These are phyloP conservation scores for Aspergillus incahuasiensis DNA, from an alignment of 495 filamentous ascomycete species.

Conservation along the genomic window DNA sequence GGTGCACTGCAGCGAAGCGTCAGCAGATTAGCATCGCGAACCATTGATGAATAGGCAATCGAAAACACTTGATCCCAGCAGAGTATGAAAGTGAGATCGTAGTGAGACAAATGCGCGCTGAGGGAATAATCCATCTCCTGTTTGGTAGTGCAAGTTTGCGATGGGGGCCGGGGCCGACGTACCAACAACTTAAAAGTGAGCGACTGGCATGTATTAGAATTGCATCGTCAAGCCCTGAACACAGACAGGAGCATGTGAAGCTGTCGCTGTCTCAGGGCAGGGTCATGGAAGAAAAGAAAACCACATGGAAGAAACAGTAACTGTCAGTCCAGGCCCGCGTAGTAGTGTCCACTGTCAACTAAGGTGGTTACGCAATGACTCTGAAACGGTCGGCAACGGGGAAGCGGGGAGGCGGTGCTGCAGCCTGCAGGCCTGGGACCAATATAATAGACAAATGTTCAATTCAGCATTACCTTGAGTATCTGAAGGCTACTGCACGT, in stretches of 20 bases:
- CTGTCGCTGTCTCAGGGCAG: background rate
- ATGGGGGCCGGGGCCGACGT: background rate
- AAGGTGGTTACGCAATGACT: constrained; percentile 11
- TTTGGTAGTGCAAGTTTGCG: background rate
- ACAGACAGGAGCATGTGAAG: background rate
- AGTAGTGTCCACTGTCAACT: background rate
- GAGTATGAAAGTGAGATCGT: background rate
- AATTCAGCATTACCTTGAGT: too few species aligned
- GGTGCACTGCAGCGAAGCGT: background rate
- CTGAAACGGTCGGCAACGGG: constrained; percentile 8
- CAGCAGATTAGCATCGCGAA: background rate
- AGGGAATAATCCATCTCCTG: background rate
- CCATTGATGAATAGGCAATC: background rate
- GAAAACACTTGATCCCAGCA: background rate
- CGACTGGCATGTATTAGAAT: constrained; percentile 1
- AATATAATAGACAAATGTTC: constrained; percentile 8
- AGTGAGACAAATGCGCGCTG: background rate
- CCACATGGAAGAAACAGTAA: background rate
- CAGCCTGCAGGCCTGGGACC: background rate
- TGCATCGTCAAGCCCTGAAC: constrained; percentile 9
- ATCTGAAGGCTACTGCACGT: background rate
- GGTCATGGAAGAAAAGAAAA: constrained; percentile 2
- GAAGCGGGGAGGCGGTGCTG: constrained; percentile 8
- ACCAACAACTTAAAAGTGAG: constrained; percentile 7
- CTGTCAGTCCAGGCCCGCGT: background rate